phyloP scores from a whole-genome alignment of 352 stramenopile genomes.

The Globisporangium cystogenes region DNA sequence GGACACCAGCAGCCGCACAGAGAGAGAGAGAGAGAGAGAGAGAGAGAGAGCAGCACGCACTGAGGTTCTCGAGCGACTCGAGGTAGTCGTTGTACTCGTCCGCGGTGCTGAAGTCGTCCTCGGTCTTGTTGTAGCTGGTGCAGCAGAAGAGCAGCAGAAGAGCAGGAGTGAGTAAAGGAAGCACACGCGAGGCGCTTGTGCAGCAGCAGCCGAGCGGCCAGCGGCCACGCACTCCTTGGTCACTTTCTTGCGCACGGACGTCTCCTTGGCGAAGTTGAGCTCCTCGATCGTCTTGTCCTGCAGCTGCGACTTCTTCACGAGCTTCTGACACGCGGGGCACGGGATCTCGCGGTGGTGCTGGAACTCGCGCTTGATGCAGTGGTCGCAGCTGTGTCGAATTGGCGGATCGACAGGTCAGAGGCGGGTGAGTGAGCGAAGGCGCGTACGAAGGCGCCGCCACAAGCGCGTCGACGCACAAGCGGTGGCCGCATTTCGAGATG shows the following conservation, averaged over 20 bases:
- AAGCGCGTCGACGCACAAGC: slow-evolving; percentile 55
- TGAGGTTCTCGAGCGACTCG: slow-evolving; percentile 80
- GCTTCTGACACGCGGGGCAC: slow-evolving; percentile 73
- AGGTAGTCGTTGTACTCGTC: slow-evolving; percentile 88
- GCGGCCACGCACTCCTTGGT: slow-evolving; percentile 71
- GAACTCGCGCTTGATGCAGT: slow-evolving; percentile 86
- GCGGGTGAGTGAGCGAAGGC: no score
- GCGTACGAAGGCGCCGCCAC: not conserved
- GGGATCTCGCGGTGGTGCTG: slow-evolving; percentile 84
- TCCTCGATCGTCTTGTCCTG: slow-evolving; percentile 88
- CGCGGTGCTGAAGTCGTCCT: slow-evolving; percentile 83
- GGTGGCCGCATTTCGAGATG: slow-evolving; percentile 87
- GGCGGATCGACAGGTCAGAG: no score
- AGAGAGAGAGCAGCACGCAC: no score
- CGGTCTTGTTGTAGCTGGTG: slow-evolving; percentile 82
- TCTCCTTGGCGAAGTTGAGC: slow-evolving; percentile 86
- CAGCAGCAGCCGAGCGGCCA: no score
- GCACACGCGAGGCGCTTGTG: no score
- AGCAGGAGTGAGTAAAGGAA: no score
- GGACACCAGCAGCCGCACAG: no score
- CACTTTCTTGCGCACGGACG: slow-evolving; percentile 83
- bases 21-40: no score
- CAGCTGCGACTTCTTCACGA: slow-evolving; percentile 86
- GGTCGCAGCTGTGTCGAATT: slow-evolving; percentile 82
- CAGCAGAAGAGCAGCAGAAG: no score